Evolutionary conservation across 305 asterid genomes (phyloP), one percentile per base, ranked within the genome.

Genomic region (Solanum chacoense): DNA sequence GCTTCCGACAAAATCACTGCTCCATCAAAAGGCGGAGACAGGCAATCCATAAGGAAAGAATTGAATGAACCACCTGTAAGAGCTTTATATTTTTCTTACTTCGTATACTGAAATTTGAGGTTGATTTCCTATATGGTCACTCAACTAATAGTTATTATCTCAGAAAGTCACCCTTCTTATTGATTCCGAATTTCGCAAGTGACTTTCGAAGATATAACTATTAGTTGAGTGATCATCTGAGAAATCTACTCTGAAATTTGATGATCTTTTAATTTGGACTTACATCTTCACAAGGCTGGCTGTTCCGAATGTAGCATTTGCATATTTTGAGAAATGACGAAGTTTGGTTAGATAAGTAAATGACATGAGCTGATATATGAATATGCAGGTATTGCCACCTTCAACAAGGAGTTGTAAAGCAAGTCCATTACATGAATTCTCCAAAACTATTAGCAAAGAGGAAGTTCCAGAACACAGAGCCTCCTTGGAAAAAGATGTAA

Each of bases 401-500:
- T 65, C 89, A 74, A 81, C 90, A 22, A 85, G 89, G 90, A 91
- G 88, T 78, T 88, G 91, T 67, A 89, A 87, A 88, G 93, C 91
- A 87, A 94, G 92, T 85, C 91, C 94, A 3, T 88, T 90, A 73
- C 94, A 88, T 84, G 89, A 85, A 59, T 87, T 69, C 71, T 74
- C 90, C 63, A 74, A 37, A 67, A 88, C 86, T 86, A 87, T 73
- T 28, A 91, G 88, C 80, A 87, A 83, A 75, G 92, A 91, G 88
- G 90, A 34, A 88, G 78, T 80, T 72, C 86, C 92, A 63, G 88
- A 88, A 88, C 91, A 91, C 67, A 88, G 91, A 90, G 94, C 89
- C 71, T 93, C 95, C 81, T 88, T 94, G 93, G 94, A 94, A 86
- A 89, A 90, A 86, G 96, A 94, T 93, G 96, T 94, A 88, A 87